These are phyloP conservation scores for Casuarina equisetifolia DNA, from an alignment of 306 rosid species.

Conservation along the genomic window DNA sequence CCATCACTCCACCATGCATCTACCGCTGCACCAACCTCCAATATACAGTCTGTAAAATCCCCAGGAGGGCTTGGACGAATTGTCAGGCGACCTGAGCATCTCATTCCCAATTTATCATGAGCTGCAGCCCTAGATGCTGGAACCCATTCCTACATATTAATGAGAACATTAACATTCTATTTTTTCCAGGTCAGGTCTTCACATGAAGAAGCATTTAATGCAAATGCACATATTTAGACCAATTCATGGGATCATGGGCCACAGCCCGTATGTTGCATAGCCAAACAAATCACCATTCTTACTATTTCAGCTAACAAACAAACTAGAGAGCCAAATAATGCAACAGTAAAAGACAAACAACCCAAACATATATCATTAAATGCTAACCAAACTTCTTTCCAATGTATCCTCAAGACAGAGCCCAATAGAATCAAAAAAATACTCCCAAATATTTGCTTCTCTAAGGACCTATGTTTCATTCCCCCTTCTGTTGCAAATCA, in stretches of 20 bases:
- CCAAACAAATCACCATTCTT: conserved; percentile 4
- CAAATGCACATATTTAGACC: background rate
- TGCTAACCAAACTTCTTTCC: background rate
- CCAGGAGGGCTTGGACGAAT: conserved; percentile 61
- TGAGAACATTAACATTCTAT: conserved; percentile 20
- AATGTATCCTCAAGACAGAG: conserved; percentile 5
- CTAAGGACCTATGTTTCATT: background rate
- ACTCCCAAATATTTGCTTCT: conserved; percentile 2
- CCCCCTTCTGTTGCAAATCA: background rate
- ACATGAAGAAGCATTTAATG: conserved; percentile 14
- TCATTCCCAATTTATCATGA: conserved; percentile 67
- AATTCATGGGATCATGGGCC: background rate
- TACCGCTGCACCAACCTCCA: conserved; percentile 65
- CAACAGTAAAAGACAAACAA: background rate
- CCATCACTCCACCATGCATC: conserved; percentile 87
- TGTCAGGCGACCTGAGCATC: conserved; percentile 69
- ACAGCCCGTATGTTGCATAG: too few relatives aligned
- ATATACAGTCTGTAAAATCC: conserved; percentile 19
- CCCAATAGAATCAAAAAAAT: background rate
- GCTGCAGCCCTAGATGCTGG: conserved; percentile 61
- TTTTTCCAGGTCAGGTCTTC: conserved; percentile 19
- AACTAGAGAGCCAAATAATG: background rate
- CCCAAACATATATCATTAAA: background rate
- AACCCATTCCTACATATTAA: conserved; percentile 74
- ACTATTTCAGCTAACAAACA: background rate